Evolutionary conservation across 352 stramenopile genomes (phyloP), one percentile per base, ranked within the genome.

Genomic region (Sclerospora graminicola): DNA sequence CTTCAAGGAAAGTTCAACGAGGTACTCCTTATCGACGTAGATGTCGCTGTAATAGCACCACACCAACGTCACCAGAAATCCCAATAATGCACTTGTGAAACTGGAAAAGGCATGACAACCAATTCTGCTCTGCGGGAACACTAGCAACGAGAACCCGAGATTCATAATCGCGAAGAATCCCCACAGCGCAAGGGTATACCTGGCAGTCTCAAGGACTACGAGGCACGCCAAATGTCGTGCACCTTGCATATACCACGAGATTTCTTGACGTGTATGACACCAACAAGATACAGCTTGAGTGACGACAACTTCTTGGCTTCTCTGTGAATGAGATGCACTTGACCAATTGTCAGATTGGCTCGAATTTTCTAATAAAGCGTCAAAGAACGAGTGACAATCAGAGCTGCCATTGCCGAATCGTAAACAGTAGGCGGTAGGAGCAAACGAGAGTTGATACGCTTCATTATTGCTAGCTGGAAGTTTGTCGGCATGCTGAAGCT

Each of bases 21-120:
- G 30, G 18, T 61, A 61, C 1, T 46, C 47, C 5, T 31, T 20
- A 33, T 85, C 67, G 19, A 82, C 62, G 44, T 82, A 69, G 27
- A 60, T 70, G 31, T 40, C 48, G 27, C 62, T 60, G 44, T 82
- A 85, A 26, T 59, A 63, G 60, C 65, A 79, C 73, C 69, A 85
- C 16, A 62, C 51, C 34, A 82, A 3, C 3, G 57, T 37, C 37
- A 75, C 50, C 4, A 82, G 39, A 13, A 68, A 10, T 0, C 62
- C 55, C 6, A 85, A 43, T 13, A 62, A 29, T 5, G 60, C 49
- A 16, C 54, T 70, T 0, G 49, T 52, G 38, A 67, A 66, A n/a
- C 53, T 76, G 16, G 41, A 50, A 18, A 80, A 65, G 5, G 56
- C 38, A 1, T 48, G 52, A 18, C 50, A 63, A 7, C 21, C 16